phyloP scores from a whole-genome alignment of 2,329 filamentous ascomycete species.

The Penicillium sp. region DNA sequence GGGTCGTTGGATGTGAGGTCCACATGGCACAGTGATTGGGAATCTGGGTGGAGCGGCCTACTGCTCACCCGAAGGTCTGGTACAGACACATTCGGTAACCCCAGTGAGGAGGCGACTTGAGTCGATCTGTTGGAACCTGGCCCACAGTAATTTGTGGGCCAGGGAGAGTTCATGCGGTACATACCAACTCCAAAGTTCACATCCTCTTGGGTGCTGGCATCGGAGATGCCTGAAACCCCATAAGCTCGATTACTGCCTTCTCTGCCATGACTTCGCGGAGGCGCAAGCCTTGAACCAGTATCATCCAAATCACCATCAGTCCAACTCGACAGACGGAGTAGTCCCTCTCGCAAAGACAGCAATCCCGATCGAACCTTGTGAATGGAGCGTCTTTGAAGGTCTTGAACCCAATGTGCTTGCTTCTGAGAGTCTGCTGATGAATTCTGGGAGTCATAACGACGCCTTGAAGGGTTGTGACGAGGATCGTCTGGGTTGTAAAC shows the following conservation, averaged over 20 bases:
- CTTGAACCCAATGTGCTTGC: conserved; percentile 26
- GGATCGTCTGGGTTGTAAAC: conserved; percentile 37
- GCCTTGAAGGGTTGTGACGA: conserved; percentile 32
- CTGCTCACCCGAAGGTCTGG: not conserved
- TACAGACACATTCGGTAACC: not conserved
- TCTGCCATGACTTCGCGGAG: not conserved
- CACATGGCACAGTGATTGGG: not conserved
- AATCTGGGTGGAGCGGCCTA: not conserved
- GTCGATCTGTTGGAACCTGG: not conserved
- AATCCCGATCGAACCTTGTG: conserved; percentile 34
- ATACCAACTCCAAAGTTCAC: conserved; percentile 15
- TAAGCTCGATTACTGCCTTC: not conserved
- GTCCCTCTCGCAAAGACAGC: conserved; percentile 27
- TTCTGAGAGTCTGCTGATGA: conserved; percentile 16
- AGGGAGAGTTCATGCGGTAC: conserved; percentile 9
- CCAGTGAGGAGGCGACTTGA: conserved; percentile 1
- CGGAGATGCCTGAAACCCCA: conserved; percentile 11
- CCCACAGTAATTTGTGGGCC: not conserved
- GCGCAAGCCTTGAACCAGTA: not conserved
- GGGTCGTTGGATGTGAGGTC: not conserved
- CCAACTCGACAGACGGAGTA: conserved; percentile 21
- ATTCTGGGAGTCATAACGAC: conserved; percentile 8
- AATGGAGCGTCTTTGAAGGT: conserved; percentile 28
- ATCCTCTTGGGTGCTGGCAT: conserved; percentile 21
- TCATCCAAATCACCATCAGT: not conserved